A percentile compares a stretch with the other conserved stretches of the same genome.
Evolutionary conservation across 352 stramenopile species (phyloP).

Genomic region (Chrysophaeum taylorii): DNA sequence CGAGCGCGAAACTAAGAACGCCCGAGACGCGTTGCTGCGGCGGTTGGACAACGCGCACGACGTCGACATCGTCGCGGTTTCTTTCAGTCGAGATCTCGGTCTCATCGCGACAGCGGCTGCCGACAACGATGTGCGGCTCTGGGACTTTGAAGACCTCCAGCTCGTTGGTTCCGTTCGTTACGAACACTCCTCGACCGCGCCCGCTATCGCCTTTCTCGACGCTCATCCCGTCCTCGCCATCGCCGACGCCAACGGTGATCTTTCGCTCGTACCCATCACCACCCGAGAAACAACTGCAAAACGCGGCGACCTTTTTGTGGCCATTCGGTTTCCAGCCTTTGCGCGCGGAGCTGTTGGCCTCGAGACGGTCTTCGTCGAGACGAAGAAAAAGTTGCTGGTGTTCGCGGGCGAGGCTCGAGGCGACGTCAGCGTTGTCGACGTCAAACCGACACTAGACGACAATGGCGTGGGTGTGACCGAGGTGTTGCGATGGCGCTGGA

Average conservation of each 20-base stretch:
- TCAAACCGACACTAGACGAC: constrained; percentile 3
- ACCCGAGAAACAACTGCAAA: no score
- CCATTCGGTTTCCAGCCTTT: no score
- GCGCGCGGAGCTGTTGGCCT: no score
- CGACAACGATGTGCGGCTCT: constrained; percentile 17
- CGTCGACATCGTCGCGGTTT: constrained; percentile 19
- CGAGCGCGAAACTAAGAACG: constrained; percentile 15
- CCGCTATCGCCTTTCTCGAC: constrained; percentile 15
- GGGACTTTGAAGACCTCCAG: constrained; percentile 30
- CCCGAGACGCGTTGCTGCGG: constrained; percentile 19
- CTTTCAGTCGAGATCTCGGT: constrained; percentile 20
- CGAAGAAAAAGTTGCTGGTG: no score
- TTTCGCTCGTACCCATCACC: no score
- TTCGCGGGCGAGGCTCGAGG: constrained; percentile 23
- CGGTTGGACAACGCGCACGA: constrained; percentile 20
- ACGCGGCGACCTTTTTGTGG: no score
- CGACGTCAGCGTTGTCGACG: constrained; percentile 16
- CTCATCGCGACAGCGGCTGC: constrained; percentile 24
- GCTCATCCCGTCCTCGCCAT: constrained; percentile 23
- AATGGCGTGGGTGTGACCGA: neutral
- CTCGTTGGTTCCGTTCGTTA: constrained; percentile 23
- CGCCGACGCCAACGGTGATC: constrained; percentile 15
- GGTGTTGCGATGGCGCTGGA: neutral
- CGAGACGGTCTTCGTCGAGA: no score
- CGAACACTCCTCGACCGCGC: neutral